Percentiles rank a stretch among this genome's conserved stretches.
phyloP scores from a whole-genome alignment of 768 basidiomycete species.

The Pleurotus djamor region DNA sequence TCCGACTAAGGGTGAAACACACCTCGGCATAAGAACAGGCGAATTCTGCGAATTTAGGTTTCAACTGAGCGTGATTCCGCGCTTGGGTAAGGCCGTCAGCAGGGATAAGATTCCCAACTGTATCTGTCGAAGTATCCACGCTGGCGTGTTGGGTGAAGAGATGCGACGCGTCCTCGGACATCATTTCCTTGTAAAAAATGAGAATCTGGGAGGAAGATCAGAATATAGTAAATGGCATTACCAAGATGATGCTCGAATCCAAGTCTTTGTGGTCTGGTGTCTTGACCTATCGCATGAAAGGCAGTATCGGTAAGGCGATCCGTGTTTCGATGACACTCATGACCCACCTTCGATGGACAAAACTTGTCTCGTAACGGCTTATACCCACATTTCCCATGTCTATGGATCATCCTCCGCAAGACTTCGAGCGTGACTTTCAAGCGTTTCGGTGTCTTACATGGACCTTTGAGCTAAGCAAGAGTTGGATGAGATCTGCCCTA shows the following conservation, averaged over 20 bases:
- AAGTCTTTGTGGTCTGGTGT: constrained; percentile 35
- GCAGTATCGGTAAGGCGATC: background rate
- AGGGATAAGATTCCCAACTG: constrained; percentile 42
- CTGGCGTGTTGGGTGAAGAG: constrained; percentile 50
- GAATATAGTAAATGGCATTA: constrained; percentile 19
- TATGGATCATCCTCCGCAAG: constrained; percentile 61
- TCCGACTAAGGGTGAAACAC: constrained; percentile 8
- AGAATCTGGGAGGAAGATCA: background rate
- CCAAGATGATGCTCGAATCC: constrained; percentile 67
- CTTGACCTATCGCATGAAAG: constrained; percentile 29
- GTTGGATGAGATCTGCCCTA: background rate
- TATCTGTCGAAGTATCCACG: constrained; percentile 49
- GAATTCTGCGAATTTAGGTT: constrained; percentile 82
- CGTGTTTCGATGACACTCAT: background rate
- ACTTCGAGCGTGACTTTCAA: constrained; percentile 53
- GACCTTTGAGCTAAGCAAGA: constrained; percentile 30
- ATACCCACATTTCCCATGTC: constrained; percentile 71
- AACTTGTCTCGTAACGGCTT: constrained; percentile 54
- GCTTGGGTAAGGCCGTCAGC: constrained; percentile 48
- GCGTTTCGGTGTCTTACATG: constrained; percentile 71
- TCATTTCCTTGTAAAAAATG: constrained; percentile 55
- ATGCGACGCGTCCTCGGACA: constrained; percentile 66
- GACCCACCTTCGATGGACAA: constrained; percentile 77
- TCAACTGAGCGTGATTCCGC: constrained; percentile 39
- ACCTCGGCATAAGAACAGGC: constrained; percentile 67